Conservation (phyloP, 2,329 filamentous ascomycete genomes). For the Penicillium sp. region DNA sequence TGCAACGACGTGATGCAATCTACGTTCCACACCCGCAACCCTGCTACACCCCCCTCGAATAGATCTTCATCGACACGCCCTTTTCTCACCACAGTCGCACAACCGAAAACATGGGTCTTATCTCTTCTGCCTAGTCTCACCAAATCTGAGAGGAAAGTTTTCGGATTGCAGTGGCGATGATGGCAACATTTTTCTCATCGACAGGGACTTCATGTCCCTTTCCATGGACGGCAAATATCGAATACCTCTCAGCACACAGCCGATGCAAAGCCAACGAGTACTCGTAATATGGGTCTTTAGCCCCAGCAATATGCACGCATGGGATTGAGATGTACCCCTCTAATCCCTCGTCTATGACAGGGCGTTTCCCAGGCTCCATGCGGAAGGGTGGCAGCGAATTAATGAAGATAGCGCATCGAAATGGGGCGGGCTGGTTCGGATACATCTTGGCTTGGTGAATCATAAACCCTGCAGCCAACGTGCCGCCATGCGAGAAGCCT, state of each 20-base stretch:
- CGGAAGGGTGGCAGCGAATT: conserved; percentile 32
- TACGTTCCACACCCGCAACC: conserved; percentile 1
- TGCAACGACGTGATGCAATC: background rate
- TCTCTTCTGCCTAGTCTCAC: background rate
- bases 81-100: background rate
- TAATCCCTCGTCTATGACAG: conserved; percentile 24
- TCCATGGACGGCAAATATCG: conserved; percentile 26
- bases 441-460: conserved; percentile 28
- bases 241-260: conserved; percentile 21
- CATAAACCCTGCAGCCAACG: conserved; percentile 31
- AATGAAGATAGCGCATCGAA: conserved; percentile 37
- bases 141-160: conserved; percentile 17
- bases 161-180: conserved; percentile 25
- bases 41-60: background rate
- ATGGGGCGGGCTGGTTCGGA: conserved; percentile 21
- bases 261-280: conserved; percentile 26
- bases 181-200: conserved; percentile 25
- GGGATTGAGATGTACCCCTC: conserved; percentile 28
- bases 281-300: conserved; percentile 25
- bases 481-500: conserved; percentile 37
- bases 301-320: conserved; percentile 26
- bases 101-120: background rate
- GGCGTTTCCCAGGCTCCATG: conserved; percentile 23
- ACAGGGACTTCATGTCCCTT: conserved; percentile 29
- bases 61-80: background rate